Base-by-base conservation (phyloP, 1,284 basidiomycete species). In the Erythrobasidium hasegawianum region DNA sequence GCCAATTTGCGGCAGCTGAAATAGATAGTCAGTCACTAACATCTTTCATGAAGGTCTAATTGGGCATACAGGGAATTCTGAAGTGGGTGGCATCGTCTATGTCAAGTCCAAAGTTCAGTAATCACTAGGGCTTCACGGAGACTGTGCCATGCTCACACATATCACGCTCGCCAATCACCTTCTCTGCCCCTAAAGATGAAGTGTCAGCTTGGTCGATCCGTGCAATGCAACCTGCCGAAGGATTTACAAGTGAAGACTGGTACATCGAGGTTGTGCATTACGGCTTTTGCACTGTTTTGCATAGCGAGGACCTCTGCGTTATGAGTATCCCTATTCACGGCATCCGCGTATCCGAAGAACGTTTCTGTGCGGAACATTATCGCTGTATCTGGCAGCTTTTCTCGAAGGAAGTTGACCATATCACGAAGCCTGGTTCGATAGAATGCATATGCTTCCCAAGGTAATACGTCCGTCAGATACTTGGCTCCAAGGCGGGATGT, bases 361-460 rank as follows among this genome's bases (percentile, higher is more conserved):
- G 50, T 53, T 29, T 53, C 50, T 16, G 50, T 20, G 4, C 50
- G n/a, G 50, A 53, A 53, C 50, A 53, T 53, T 3, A 53, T n/a
- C 50, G 50, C 16, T 7, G 50, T 27, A 22, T 26, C 16, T 22
- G 50, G 50, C 3, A 20, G 26, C 26, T 20, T 16, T 9, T 22
- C 20, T 16, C 50, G 50, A 7, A 53, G 50, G 20, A 4, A 27
- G 4, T 53, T 9, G 50, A 53, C 26, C 18, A 53, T 22, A 16
- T 53, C 50, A 26, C 18, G 22, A n/a, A 53, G 50, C 22, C 50
- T n/a, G 9, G 50, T 53, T n/a, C 50, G 50, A 24, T 53, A 53
- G 26, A 4, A 53, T 22, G 50, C 50, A 26, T 53, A 53, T 5
- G 50, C 50, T 26, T 53, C 50, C 50, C 50, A 53, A 7, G 50